Evolutionary conservation across 768 basidiomycete species (phyloP).

Genomic region (Trametes coccinea): DNA sequence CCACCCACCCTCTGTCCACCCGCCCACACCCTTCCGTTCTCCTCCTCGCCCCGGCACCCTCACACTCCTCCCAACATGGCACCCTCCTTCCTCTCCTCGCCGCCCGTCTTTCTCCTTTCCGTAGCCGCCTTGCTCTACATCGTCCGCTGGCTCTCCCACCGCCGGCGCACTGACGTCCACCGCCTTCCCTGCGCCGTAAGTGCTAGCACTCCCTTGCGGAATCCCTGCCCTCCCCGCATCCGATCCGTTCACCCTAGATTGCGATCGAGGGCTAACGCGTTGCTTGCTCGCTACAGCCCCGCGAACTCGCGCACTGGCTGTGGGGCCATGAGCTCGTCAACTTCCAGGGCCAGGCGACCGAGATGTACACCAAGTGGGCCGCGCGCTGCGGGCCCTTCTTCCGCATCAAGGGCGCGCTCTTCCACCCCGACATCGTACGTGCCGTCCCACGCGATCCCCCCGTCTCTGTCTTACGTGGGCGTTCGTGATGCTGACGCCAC

Average conservation of each 20-base stretch:
- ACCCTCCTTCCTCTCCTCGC: not conserved
- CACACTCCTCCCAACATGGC: conserved; percentile 8
- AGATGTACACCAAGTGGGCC: conserved; percentile 38
- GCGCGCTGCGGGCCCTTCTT: conserved; percentile 36
- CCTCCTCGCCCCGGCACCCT: not conserved
- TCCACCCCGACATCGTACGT: conserved; percentile 41
- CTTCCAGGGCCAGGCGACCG: conserved; percentile 35
- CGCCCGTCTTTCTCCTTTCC: conserved; percentile 16
- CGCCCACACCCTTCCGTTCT: not conserved
- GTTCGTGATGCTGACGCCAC: not conserved
- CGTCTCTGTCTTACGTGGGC: not conserved
- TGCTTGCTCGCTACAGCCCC: conserved; percentile 11
- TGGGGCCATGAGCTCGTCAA: conserved; percentile 42
- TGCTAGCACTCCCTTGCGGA: not conserved
- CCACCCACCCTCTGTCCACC: not conserved
- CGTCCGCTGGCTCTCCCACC: conserved; percentile 16
- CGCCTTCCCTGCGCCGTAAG: conserved; percentile 24
- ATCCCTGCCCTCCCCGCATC: not conserved
- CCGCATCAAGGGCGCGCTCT: conserved; percentile 40
- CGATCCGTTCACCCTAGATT: not conserved
- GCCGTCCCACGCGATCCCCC: not conserved
- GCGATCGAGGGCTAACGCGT: not conserved
- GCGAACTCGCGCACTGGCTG: conserved; percentile 24
- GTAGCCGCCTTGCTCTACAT: conserved; percentile 19
- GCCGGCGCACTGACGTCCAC: conserved; percentile 19